Evolutionary conservation across 1,139 yeast species (phyloP).

Genomic region (Lizanozyma gosingica): DNA sequence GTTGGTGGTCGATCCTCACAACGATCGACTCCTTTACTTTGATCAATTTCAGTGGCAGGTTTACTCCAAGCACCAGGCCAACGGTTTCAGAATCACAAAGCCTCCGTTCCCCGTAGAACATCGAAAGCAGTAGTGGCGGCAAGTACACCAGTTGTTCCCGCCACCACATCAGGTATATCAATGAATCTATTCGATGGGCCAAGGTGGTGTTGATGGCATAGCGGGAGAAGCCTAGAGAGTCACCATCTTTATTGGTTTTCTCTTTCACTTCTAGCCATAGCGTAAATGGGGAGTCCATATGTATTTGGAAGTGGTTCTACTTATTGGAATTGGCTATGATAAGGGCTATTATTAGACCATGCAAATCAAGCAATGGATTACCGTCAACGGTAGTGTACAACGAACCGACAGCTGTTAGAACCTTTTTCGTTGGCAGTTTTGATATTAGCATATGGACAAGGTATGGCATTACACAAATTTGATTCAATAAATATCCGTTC

Average conservation of each 20-base stretch:
- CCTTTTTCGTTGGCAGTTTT: too few species aligned
- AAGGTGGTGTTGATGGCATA: slow-evolving; percentile 1
- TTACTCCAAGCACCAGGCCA: neutral
- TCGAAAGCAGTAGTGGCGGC: neutral
- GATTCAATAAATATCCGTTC: too few species aligned
- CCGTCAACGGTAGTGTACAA: too few species aligned
- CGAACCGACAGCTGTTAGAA: too few species aligned
- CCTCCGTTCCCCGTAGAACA: slow-evolving; percentile 4
- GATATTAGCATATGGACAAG: too few species aligned
- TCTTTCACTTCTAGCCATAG: slow-evolving; percentile 12
- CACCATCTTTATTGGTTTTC: slow-evolving; percentile 4
- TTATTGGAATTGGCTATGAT: too few species aligned
- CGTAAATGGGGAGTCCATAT: slow-evolving; percentile 20
- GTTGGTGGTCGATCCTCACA: neutral
- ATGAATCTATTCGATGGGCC: neutral
- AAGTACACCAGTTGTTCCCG: slow-evolving; percentile 4
- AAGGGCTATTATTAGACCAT: too few species aligned
- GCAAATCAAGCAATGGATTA: too few species aligned
- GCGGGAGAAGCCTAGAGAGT: neutral
- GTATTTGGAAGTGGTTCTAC: too few species aligned
- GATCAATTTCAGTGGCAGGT: neutral
- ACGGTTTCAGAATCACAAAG: slow-evolving; percentile 1
- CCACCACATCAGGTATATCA: neutral
- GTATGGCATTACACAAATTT: too few species aligned
- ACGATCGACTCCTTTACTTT: neutral